These are phyloP conservation scores for Trichophyton verrucosum DNA, from an alignment of 2,329 filamentous ascomycete genomes.

Conservation along the genomic window DNA sequence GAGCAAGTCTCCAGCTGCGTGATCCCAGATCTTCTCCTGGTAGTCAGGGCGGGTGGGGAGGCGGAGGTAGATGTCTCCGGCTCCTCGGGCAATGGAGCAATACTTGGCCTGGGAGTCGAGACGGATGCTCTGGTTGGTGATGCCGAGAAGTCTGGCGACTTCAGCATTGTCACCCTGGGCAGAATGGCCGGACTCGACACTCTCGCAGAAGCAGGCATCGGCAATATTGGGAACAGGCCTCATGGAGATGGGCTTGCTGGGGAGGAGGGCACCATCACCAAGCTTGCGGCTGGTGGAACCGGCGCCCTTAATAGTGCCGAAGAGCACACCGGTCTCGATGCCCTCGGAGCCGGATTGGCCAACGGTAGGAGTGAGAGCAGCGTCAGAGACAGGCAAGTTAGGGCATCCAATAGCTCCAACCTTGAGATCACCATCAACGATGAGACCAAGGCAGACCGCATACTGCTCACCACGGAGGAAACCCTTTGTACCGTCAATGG, in stretches of 20 bases:
- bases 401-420: slow-evolving; percentile 92
- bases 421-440: slow-evolving; percentile 87
- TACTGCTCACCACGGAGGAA: slow-evolving; percentile 95
- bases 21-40: slow-evolving; percentile 99
- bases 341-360: slow-evolving; percentile 62
- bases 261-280: slow-evolving; percentile 35
- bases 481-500: slow-evolving; percentile 95
- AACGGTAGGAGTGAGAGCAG: slow-evolving; percentile 57
- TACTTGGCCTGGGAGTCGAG: slow-evolving; percentile 99
- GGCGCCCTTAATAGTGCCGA: slow-evolving; percentile 66
- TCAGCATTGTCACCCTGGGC: slow-evolving; percentile 75
- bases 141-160: slow-evolving; percentile 74
- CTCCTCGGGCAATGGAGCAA: slow-evolving; percentile 82
- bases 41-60: slow-evolving; percentile 77
- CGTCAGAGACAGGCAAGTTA: slow-evolving; percentile 81
- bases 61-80: slow-evolving; percentile 87
- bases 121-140: slow-evolving; percentile 76
- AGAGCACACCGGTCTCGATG: slow-evolving; percentile 70
- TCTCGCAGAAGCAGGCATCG: slow-evolving; percentile 88
- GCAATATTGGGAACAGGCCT: slow-evolving; percentile 59
- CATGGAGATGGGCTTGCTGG: slow-evolving; percentile 62
- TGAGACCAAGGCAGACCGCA: slow-evolving; percentile 80
- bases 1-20: slow-evolving; percentile 87
- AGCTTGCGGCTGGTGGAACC: slow-evolving; percentile 74
- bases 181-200: slow-evolving; percentile 85